Base-by-base conservation (phyloP, 1,284 basidiomycete genomes). In the Meripilus lineatus region DNA sequence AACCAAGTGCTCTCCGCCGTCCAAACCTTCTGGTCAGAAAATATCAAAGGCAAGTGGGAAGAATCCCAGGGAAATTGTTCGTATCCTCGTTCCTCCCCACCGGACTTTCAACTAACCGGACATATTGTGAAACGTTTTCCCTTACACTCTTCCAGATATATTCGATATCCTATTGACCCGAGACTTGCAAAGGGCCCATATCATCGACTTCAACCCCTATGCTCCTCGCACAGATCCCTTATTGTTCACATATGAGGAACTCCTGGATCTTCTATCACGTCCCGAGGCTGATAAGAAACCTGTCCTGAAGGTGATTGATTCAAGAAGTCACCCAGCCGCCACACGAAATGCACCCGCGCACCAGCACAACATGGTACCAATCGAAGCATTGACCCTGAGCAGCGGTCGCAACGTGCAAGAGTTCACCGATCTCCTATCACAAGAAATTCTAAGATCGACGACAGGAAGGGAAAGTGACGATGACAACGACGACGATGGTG, bases 121-220 rank as follows among this genome's bases (percentile, higher is more conserved):
- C 5, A 38, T 20, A 23, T 38, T 8, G 20, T n/a, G 10, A 18
- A 38, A 24, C 36, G 14, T 35, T 10, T 30, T 35, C 10, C 15
- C 17, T 23, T 17, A 10, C 28, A 5, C 32, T 17, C 22, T 5
- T 35, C 6, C 57, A 95, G 92, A 95, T 59, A 70, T 80, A 2
- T 85, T 96, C 55, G 94, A 98, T 61, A 68, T 96, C 37, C 79
- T 96, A 47, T 73, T 97, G 32, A 93, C 89, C 1, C 81, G 92
- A 14, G 81, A 89, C 58, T 72, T 91, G 34, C 66, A 72, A 1
- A 72, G 79, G 7, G 87, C 81, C 5, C 86, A 92, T 62, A 71
- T 95, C 51, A 63, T 98, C 52, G 95, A 98, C 64, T 88, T 98
- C 64, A 93, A 93, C 53, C 91, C 93, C 0, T 97, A 87, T 59